Evolutionary conservation across 129 eudicot species (phyloP).

Genomic region (Silybum marianum): DNA sequence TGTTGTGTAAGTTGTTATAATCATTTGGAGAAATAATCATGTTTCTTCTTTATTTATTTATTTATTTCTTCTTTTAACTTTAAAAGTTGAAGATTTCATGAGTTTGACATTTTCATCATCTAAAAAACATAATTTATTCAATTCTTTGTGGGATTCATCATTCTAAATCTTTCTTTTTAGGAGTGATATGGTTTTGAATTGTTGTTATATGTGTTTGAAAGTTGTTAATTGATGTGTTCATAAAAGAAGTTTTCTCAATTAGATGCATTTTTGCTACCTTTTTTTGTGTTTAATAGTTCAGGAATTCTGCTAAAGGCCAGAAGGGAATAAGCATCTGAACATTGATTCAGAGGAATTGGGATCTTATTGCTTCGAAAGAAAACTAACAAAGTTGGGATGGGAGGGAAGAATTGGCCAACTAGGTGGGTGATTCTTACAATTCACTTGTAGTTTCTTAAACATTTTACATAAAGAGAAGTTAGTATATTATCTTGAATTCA

Average conservation of each 20-base stretch:
- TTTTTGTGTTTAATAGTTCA: constrained; percentile 16
- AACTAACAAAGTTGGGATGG: background rate
- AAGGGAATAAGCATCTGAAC: constrained; percentile 10
- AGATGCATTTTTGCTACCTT: background rate
- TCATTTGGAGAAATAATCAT: too few relatives aligned
- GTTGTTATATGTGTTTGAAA: constrained; percentile 9
- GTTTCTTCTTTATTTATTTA: too few relatives aligned
- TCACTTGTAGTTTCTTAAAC: background rate
- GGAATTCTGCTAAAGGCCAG: background rate
- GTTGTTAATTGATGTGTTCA: constrained; percentile 4
- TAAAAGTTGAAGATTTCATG: too few relatives aligned
- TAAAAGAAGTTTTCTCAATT: background rate
- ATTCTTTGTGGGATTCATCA: too few relatives aligned
- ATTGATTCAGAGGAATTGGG: background rate
- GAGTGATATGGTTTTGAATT: too few relatives aligned
- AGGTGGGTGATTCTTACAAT: background rate
- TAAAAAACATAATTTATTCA: background rate
- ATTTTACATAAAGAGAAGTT: background rate
- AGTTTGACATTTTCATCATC: too few relatives aligned
- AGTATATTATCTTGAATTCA: background rate
- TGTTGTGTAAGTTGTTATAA: background rate
- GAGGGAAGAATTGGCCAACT: background rate
- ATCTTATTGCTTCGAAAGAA: background rate
- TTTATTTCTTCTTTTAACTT: too few relatives aligned
- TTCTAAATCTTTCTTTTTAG: too few relatives aligned